A percentile compares a stretch with the other conserved stretches of the same genome.
Evolutionary conservation across 441 rosid genomes (phyloP).

Genomic region (Gossypium trilobum): DNA sequence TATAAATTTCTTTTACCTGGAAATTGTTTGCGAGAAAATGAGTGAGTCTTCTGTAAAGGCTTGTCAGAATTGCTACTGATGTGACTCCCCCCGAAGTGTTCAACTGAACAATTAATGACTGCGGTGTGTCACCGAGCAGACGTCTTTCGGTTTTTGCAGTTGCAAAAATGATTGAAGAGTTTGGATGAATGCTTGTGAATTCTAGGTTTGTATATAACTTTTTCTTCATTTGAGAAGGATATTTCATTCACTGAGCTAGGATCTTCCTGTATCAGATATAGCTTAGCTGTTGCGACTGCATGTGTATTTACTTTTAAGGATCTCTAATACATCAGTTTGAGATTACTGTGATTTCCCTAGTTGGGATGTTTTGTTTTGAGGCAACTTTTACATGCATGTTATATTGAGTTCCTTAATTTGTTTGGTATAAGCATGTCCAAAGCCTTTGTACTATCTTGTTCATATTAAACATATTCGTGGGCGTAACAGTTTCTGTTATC

Average conservation of each 20-base stretch:
- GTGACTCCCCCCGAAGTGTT: slow-evolving; percentile 26
- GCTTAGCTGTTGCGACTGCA: slow-evolving; percentile 16
- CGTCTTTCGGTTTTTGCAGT: neutral
- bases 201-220: slow-evolving; percentile 35
- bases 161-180: slow-evolving; percentile 13
- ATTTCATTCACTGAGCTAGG: slow-evolving; percentile 17
- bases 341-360: slow-evolving; percentile 22
- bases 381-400: slow-evolving; percentile 18
- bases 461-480: too few species aligned
- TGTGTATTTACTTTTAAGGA: slow-evolving; percentile 8
- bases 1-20: slow-evolving; percentile 85
- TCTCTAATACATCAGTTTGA: slow-evolving; percentile 23
- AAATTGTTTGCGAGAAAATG: slow-evolving; percentile 63
- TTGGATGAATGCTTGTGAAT: slow-evolving; percentile 22
- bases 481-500: too few species aligned
- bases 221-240: slow-evolving; percentile 20
- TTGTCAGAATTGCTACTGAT: slow-evolving; percentile 18
- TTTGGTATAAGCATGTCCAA: neutral
- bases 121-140: slow-evolving; percentile 14
- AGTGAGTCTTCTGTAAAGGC: slow-evolving; percentile 23
- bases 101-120: slow-evolving; percentile 18
- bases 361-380: slow-evolving; percentile 34
- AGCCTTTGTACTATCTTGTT: too few species aligned
- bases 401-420: slow-evolving; percentile 17
- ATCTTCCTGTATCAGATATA: slow-evolving; percentile 22